Evolutionary conservation across 139 green algal genomes (phyloP).

Genomic region (Microglena sp.): DNA sequence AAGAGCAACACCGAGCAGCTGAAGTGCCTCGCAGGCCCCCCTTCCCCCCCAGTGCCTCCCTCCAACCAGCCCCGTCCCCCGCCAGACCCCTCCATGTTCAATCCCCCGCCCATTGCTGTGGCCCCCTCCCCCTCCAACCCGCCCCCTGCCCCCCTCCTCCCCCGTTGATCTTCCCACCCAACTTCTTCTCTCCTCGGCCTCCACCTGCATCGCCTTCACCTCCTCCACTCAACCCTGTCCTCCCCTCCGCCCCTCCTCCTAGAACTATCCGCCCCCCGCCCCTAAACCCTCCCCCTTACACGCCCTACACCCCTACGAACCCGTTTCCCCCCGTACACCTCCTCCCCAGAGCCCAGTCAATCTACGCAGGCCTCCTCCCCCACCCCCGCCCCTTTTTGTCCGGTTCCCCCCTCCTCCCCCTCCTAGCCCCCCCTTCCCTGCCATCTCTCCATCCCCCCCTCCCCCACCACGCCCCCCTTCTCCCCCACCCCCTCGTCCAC

Average conservation of each 20-base stretch:
- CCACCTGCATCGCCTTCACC: neutral
- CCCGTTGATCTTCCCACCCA: neutral
- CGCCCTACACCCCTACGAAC: no score
- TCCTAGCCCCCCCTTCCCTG: no score
- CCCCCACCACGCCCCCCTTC: no score
- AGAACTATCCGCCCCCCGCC: neutral
- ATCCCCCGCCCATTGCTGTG: neutral
- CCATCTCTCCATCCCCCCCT: no score
- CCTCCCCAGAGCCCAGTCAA: no score
- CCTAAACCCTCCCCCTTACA: no score
- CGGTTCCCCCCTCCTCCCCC: no score
- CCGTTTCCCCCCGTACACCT: no score
- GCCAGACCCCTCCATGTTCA: neutral
- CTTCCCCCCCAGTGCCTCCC: neutral
- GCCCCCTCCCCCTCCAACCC: neutral
- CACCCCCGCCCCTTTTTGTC: no score
- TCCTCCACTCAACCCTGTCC: neutral
- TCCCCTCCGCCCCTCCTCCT: neutral
- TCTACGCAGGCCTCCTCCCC: no score
- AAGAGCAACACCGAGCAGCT: constrained; percentile 2
- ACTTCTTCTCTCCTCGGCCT: no score
- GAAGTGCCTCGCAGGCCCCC: neutral
- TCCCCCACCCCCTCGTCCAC: no score
- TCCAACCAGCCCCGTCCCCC: neutral
- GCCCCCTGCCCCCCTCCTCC: neutral